A percentile compares a stretch with the other conserved stretches of the same genome.
Evolutionary conservation across 208 protist genomes (phyloP).

Genomic region (Trypanosoma conorhini): DNA sequence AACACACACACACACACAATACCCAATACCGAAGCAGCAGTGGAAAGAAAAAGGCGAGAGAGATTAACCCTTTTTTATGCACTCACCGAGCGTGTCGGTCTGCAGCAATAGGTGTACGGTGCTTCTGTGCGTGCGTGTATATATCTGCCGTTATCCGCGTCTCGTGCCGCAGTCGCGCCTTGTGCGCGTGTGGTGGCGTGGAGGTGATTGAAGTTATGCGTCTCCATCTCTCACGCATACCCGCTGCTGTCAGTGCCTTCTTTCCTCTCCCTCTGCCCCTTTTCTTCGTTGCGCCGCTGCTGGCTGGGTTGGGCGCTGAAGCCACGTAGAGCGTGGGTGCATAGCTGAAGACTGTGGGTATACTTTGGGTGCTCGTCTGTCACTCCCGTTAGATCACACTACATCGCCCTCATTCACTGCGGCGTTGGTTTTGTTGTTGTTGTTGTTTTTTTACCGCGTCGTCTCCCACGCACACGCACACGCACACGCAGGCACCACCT

Average conservation of each 20-base stretch:
- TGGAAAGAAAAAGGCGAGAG: neutral
- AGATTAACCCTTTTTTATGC: neutral
- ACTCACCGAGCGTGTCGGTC: neutral
- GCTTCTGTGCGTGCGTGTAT: neutral
- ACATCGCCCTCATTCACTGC: neutral
- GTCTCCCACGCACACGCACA: neutral
- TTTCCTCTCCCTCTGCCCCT: neutral
- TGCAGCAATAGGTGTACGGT: neutral
- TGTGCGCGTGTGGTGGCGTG: neutral
- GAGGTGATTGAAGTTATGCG: neutral
- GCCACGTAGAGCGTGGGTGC: neutral
- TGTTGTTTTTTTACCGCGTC: neutral
- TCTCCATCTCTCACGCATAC: neutral
- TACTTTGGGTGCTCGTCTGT: neutral
- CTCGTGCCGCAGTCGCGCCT: neutral
- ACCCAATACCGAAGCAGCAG: neutral
- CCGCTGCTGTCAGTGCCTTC: neutral
- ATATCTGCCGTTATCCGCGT: neutral
- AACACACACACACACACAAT: neutral
- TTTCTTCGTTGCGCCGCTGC: conserved; percentile 3
- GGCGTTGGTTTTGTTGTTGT: neutral
- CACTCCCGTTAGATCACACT: neutral
- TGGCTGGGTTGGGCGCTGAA: neutral
- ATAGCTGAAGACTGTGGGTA: neutral
- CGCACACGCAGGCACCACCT: no score